Evolutionary conservation across 129 eudicot species (phyloP).

Genomic region (Helianthus tuberosus): DNA sequence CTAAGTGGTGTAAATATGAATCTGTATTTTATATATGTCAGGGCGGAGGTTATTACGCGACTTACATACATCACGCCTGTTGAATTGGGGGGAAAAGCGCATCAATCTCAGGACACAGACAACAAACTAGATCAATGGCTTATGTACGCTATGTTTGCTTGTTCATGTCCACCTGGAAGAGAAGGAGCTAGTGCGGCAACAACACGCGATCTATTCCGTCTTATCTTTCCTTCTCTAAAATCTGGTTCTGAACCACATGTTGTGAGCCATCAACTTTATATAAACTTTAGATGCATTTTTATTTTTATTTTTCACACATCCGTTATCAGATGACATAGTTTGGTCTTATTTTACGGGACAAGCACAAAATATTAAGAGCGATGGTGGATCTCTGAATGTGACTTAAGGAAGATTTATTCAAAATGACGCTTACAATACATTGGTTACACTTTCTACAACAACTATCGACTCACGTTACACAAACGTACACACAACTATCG

Average conservation of each 20-base stretch:
- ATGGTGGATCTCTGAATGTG: too few species aligned
- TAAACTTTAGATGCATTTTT: not conserved
- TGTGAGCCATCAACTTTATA: slow-evolving; percentile 53
- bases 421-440: too few species aligned
- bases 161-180: slow-evolving; percentile 88
- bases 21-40: slow-evolving; percentile 34
- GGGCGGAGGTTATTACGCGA: slow-evolving; percentile 80
- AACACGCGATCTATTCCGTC: slow-evolving; percentile 85
- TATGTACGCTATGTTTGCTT: slow-evolving; percentile 99
- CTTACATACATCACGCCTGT: slow-evolving; percentile 92
- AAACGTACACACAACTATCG: too few species aligned
- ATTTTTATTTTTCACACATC: not conserved
- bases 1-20: not conserved
- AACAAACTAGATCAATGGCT: slow-evolving; percentile 97
- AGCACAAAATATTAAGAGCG: too few species aligned
- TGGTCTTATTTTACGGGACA: too few species aligned
- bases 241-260: slow-evolving; percentile 95
- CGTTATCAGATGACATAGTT: not conserved
- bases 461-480: too few species aligned
- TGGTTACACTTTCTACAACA: too few species aligned
- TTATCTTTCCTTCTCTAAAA: slow-evolving; percentile 89
- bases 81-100: slow-evolving; percentile 96
- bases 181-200: slow-evolving; percentile 81
- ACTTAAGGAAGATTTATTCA: too few species aligned
- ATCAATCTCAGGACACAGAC: slow-evolving; percentile 85